Percentiles rank a stretch among this genome's conserved stretches.
Evolutionary conservation across 768 basidiomycete species (phyloP).

Genomic region (Leccinum pellstonianum): DNA sequence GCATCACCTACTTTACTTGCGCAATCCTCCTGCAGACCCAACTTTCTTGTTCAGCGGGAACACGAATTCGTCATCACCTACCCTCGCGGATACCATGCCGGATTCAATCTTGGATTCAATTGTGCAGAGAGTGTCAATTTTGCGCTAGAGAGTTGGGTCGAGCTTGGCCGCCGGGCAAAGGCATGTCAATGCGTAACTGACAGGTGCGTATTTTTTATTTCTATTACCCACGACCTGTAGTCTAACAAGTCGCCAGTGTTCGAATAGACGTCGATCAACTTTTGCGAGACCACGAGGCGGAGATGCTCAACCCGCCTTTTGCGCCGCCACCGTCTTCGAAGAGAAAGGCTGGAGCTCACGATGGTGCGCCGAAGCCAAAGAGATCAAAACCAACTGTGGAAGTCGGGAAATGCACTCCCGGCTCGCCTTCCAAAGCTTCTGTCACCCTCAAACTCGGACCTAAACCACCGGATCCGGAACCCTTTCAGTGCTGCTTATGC

Average conservation of each 20-base stretch:
- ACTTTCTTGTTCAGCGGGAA: conserved; percentile 84
- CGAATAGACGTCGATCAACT: conserved; percentile 91
- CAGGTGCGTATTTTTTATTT: conserved; percentile 50
- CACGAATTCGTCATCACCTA: conserved; percentile 98
- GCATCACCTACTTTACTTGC: conserved; percentile 84
- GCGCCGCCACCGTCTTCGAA: conserved; percentile 31
- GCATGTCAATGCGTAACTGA: conserved; percentile 71
- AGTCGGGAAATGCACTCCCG: conserved; percentile 11
- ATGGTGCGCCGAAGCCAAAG: conserved; percentile 27
- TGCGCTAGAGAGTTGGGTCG: conserved; percentile 91
- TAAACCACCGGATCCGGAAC: conserved; percentile 51
- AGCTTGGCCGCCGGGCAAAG: conserved; percentile 78
- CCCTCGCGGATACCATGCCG: conserved; percentile 93
- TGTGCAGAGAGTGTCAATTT: conserved; percentile 98
- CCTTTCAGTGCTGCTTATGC: conserved; percentile 70
- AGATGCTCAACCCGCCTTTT: conserved; percentile 26
- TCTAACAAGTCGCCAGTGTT: conserved; percentile 53
- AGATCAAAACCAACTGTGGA: conserved; percentile 20
- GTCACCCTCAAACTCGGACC: conserved; percentile 70
- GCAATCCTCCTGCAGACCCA: conserved; percentile 77
- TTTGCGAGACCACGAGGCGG: conserved; percentile 61
- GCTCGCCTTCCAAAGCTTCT: conserved; percentile 39
- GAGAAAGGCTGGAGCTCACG: conserved; percentile 38
- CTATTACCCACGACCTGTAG: neutral
- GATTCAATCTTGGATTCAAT: conserved; percentile 95